These are phyloP conservation scores for Calonectria naviculata DNA, from an alignment of 2,329 filamentous ascomycete species.

Conservation along the genomic window DNA sequence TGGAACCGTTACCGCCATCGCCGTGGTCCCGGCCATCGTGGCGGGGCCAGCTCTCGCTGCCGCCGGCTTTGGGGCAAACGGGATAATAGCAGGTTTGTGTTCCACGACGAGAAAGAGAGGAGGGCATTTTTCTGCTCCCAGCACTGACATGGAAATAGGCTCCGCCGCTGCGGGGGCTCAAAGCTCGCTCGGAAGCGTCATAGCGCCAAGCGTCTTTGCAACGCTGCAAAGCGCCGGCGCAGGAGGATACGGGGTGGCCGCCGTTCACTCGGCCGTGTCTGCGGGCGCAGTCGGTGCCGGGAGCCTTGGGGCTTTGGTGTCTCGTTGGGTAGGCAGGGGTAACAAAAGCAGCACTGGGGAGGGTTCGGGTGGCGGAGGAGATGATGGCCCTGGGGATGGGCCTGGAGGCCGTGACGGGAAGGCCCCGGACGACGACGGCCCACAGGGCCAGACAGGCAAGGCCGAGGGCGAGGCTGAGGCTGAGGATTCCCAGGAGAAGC, in stretches of 20 bases:
- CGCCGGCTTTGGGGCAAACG: slow-evolving; percentile 31
- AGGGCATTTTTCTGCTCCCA: neutral
- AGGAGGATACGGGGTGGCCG: slow-evolving; percentile 29
- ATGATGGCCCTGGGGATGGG: neutral
- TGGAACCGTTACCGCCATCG: slow-evolving; percentile 11
- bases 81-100: slow-evolving; percentile 30
- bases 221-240: slow-evolving; percentile 43
- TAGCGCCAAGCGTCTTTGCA: slow-evolving; percentile 37
- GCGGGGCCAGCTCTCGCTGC: slow-evolving; percentile 20
- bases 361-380: neutral
- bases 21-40: slow-evolving; percentile 23
- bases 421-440: neutral
- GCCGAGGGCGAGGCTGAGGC: neutral
- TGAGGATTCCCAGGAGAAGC: too few relatives aligned
- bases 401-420: neutral
- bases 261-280: slow-evolving; percentile 32
- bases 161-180: slow-evolving; percentile 37
- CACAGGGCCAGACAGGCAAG: neutral
- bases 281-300: neutral
- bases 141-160: slow-evolving; percentile 15
- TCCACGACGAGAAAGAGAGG: neutral
- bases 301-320: neutral
- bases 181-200: slow-evolving; percentile 41
- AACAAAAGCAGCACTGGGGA: too few relatives aligned
- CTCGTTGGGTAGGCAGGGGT: neutral